Evolutionary conservation across 352 stramenopile species (phyloP).

Genomic region (Pythium vanterpoolii): DNA sequence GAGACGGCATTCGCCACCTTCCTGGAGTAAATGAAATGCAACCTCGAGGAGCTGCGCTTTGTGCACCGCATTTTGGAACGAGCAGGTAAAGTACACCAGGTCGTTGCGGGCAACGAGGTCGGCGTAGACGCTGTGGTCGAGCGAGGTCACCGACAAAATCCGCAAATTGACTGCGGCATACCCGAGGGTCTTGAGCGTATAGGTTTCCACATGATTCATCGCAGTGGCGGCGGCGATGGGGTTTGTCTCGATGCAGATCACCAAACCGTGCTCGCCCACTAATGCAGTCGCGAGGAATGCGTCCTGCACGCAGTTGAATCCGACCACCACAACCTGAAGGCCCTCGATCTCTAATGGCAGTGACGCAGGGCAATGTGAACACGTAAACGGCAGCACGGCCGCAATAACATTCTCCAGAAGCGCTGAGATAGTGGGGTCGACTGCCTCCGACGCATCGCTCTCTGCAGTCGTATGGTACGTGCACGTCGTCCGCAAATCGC

Average conservation of each 20-base stretch:
- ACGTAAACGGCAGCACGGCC: conserved; percentile 25
- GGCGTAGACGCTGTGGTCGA: background rate
- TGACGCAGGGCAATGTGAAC: conserved; percentile 17
- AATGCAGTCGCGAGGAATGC: conserved; percentile 38
- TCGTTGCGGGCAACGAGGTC: conserved; percentile 5
- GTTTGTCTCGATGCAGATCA: conserved; percentile 43
- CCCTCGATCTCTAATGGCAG: conserved; percentile 30
- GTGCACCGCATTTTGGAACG: conserved; percentile 31
- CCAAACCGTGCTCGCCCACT: conserved; percentile 36
- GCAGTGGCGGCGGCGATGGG: conserved; percentile 8
- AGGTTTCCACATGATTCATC: background rate
- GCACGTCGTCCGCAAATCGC: conserved; percentile 1
- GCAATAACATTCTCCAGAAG: conserved; percentile 14
- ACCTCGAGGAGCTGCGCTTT: conserved; percentile 32
- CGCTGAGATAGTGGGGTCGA: background rate
- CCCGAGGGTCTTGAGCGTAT: conserved; percentile 21
- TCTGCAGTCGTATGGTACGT: background rate
- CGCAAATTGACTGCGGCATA: conserved; percentile 34
- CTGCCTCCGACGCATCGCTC: background rate
- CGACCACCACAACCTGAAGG: conserved; percentile 38
- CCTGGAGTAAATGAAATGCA: conserved; percentile 33
- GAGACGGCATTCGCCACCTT: conserved; percentile 45
- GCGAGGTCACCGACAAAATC: background rate
- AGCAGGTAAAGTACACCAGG: conserved; percentile 49
- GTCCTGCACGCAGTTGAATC: conserved; percentile 39